Base-by-base conservation (phyloP, 83 land plant species). In the Thuja plicata region DNA sequence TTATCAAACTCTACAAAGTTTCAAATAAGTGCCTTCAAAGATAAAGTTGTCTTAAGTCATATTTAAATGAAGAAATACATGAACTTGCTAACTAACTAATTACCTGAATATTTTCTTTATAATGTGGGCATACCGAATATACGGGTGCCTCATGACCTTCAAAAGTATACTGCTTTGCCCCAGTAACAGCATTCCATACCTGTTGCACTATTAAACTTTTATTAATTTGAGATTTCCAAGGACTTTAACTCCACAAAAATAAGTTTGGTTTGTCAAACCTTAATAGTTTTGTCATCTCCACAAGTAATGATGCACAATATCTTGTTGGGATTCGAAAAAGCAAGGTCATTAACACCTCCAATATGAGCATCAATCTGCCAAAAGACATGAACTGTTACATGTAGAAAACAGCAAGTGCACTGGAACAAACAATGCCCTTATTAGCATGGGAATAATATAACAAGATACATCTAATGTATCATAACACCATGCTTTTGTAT, bases 91-190 rank as follows among this genome's bases (percentile, higher is more conserved):
- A 41, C 9, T 40, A 79, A 45, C 37, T 82, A 17, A 45, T 34
- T 85, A 96, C 98, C 96, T 97, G 99, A 90, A 97, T 97, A 87
- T 91, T 96, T 92, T 97, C 99, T 88, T 97, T 97, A 91, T 95
- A 95, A 93, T 97, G 99, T 80, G 99, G 99, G 88, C 97, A 96
- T 13, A 97, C 93, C 43, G 99, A 97, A 93, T 95, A 96, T 10
- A 97, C 99, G 37, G 99, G 96, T 55, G 99, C 94, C 85, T 96
- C 97, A 90, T 97, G 99, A 50, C 99, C 99, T 92, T 97, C 99
- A 92, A 97, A 97, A 52, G 94, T 93, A 88, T 91, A 95, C 50
- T 90, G 95, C 74, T 88, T 96, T 40, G 91, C 84, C 19, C 97
- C 97, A 57, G 92, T 93, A 41, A 84, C 86, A 79, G 95, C 99